Base-by-base conservation (phyloP, 2,329 filamentous ascomycete genomes). In the Pseudogymnoascus sp. region DNA sequence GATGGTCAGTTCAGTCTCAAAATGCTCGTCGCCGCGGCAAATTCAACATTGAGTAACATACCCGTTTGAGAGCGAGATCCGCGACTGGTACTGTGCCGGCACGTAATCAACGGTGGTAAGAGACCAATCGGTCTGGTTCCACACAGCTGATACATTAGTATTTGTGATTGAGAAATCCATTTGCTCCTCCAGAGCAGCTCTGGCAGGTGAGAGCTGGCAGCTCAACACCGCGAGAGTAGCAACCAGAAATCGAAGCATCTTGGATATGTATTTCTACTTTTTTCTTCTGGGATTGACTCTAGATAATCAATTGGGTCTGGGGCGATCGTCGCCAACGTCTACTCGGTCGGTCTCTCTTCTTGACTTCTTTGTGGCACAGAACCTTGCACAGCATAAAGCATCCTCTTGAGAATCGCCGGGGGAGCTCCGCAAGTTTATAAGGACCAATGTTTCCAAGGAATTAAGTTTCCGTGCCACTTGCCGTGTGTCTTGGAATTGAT, bases 51-150 rank as follows among this genome's bases (percentile, higher is more conserved):
- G 37, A 11, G 23, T 36, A 23, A 65, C 64, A 34, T 64, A 73
- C 71, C 72, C 72, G 68, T 74, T 74, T 3, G 71, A 66, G 31
- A 73, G 67, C 5, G 70, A 71, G n/a, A 72, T 40, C 21, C 71
- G 64, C 18, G 70, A 65, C 62, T 74, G 72, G 62, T 70, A 74
- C 23, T 73, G 69, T 12, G 70, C 71, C 1, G 69, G 71, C 38
- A 68, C 65, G 31, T 65, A 71, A 21, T 60, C 68, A 1, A 63
- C 66, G 5, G 70, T 66, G 4, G 67, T 71, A 64, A 73, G 66
- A 16, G 69, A 70, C 72, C 70, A 73, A 8, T 72, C 69, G 1
- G 23, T 65, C 59, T 72, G 67, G 64, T 71, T 67, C 71, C 71
- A 73, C 37, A 25, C 59, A 4, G 63, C 62, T 3, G 65, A 70